phyloP scores from a whole-genome alignment of 2,329 filamentous ascomycete genomes.

The Leptographium flavum region DNA sequence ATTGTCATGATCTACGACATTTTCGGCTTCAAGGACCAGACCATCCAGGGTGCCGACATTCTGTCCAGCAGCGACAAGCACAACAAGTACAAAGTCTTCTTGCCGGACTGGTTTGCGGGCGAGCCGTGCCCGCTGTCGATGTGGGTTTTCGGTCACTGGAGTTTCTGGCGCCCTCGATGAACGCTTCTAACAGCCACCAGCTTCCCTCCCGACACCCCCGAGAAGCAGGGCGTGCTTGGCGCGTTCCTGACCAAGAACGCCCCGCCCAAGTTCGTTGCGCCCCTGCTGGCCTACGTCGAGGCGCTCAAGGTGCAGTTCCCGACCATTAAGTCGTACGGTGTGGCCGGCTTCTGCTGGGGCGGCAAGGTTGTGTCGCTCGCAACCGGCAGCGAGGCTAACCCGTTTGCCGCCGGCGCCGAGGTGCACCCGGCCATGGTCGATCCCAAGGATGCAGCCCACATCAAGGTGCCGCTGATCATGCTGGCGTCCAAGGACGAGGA shows the following conservation, averaged over 20 bases:
- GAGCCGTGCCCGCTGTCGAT: slow-evolving; percentile 43
- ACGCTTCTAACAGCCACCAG: slow-evolving; percentile 19
- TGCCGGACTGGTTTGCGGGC: slow-evolving; percentile 84
- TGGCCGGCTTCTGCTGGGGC: slow-evolving; percentile 57
- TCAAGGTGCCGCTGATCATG: slow-evolving; percentile 47
- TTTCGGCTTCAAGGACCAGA: slow-evolving; percentile 57
- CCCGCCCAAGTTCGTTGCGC: slow-evolving; percentile 30
- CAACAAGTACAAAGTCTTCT: slow-evolving; percentile 70
- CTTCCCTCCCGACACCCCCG: slow-evolving; percentile 48
- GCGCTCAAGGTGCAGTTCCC: slow-evolving; percentile 37
- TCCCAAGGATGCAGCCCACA: slow-evolving; percentile 40
- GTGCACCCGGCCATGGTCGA: slow-evolving; percentile 52
- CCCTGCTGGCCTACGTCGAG: slow-evolving; percentile 40
- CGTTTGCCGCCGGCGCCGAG: slow-evolving; percentile 39
- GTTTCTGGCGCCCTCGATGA: too few relatives aligned
- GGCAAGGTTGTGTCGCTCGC: slow-evolving; percentile 48
- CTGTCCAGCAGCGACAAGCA: slow-evolving; percentile 38
- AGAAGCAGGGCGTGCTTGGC: slow-evolving; percentile 45
- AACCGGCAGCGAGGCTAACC: slow-evolving; percentile 33
- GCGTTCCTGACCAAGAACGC: slow-evolving; percentile 42
- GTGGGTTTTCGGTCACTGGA: slow-evolving; percentile 31
- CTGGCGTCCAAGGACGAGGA: slow-evolving; percentile 54
- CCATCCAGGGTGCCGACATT: slow-evolving; percentile 56
- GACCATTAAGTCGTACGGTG: slow-evolving; percentile 42
- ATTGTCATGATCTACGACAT: slow-evolving; percentile 52